Percentiles rank a stretch among this genome's conserved stretches.
Conservation (phyloP, 768 basidiomycete species). For the Tricholoma sp. region DNA sequence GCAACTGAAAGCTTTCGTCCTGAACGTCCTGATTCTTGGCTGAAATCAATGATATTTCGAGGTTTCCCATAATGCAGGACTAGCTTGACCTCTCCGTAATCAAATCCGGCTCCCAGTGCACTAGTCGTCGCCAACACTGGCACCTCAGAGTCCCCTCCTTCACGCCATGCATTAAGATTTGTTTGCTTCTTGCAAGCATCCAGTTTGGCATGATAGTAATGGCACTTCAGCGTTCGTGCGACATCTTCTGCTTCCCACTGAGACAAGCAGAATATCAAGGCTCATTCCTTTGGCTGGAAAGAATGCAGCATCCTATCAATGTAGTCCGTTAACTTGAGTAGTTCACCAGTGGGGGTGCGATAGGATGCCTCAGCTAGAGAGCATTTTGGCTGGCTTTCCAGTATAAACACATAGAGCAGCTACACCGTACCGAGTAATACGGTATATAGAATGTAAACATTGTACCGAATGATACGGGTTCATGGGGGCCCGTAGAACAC, state of each 20-base stretch:
- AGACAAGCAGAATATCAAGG: not conserved
- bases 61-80: not conserved
- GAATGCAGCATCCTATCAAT: not conserved
- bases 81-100: not conserved
- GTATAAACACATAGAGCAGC: no score
- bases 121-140: not conserved
- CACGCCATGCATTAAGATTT: no score
- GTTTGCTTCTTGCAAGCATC: not conserved
- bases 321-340: not conserved
- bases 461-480: no score
- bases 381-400: not conserved
- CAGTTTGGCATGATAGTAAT: not conserved
- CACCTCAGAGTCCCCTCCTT: not conserved
- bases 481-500: no score
- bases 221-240: not conserved
- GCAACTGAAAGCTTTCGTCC: not conserved
- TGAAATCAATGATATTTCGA: not conserved
- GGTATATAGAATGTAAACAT: no score
- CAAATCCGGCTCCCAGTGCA: not conserved
- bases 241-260: not conserved
- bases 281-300: not conserved
- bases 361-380: not conserved
- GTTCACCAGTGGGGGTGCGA: not conserved
- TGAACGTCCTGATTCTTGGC: not conserved
- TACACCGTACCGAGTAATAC: no score